Base-by-base conservation (phyloP, 139 green algal species). In the Trebouxia sp. region DNA sequence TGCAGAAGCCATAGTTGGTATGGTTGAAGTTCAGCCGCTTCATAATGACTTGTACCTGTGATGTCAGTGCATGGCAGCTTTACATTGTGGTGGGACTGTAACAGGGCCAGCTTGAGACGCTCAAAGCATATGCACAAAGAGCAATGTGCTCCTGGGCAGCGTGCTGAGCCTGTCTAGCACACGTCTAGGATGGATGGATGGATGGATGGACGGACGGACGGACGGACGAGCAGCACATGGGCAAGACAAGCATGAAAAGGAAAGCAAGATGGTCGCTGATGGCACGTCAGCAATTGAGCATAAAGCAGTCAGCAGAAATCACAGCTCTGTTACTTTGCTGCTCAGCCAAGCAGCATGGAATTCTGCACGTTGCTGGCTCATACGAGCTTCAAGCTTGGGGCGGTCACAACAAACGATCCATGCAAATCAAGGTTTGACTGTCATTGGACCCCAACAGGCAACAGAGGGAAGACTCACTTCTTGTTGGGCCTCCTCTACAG, bases 1-100 rank as follows among this genome's bases (percentile, higher is more conserved):
- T 84, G 43, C 28, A 47, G 39, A 84, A 67, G 69, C 41, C 69
- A 24, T 58, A 76, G 80, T 84, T 81, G 28, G 80, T 72, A 74
- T 84, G 78, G n/a, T 58, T 48, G 47, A 81, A 75, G 12, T 47
- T 65, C 15, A 56, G 38, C 3, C 32, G 20, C 43, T 69, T 56
- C 28, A 81, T 72, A 15, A 84, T 45, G 1, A 8, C 24, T 37
- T 81, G 35, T 11, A 67, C 80, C 72, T 76, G 56, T 56, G 48
- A 15, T 35, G 17, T 11, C 75, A 72, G 15, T 26, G 3, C 69
- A 56, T 17, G 37, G n/a, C n/a, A n/a, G 11, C 26, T n/a, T n/a
- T n/a, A 75, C 12, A 41, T 6, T 41, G 14, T 43, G 50, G 50
- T n/a, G 50, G 15, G 50, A 15, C 20, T 15, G 15, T 45, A 43